Base-by-base conservation (phyloP, 371 early-diverging fungal species). In the Parasitella parasitica region DNA sequence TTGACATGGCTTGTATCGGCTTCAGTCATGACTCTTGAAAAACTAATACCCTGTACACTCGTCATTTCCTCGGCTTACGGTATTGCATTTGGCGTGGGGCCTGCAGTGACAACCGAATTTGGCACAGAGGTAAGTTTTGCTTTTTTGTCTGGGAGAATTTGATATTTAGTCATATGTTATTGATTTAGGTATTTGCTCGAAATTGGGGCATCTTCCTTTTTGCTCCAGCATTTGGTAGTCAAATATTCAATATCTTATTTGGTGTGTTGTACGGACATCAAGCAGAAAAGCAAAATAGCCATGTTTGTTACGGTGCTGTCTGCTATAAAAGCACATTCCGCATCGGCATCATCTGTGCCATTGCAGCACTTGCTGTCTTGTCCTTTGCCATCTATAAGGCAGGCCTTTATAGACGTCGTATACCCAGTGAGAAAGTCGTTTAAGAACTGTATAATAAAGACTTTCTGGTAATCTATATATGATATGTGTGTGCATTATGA, bases 141-240 rank as follows among this genome's bases (percentile, higher is more conserved):
- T n/a, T n/a, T n/a, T n/a, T n/a, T n/a, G n/a, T n/a, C n/a, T n/a
- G n/a, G n/a, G n/a, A n/a, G n/a, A n/a, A n/a, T n/a, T n/a, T n/a
- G n/a, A 24, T 39, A 24, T 15, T 22, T n/a, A 50, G 26, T 22
- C 8, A 32, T 3, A 32, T 11, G 32, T 11, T 8, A 1, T 8
- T 1, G 6, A 2, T 32, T 59, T 49, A 70, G 70, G 69, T 61
- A 11, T 72, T 72, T 59, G 72, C 69, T 24, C 61, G 63, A 8
- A 72, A 72, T 34, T 72, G 72, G 72, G 72, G 72, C 1, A 68
- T 62, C 46, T 27, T 72, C 15, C 57, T 72, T 9, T 72, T 57
- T 54, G 72, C 72, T 18, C 72, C 72, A 26, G 72, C 72, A 11
- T 65, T 72, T 39, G 72, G 72, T 8, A 69, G 66, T 43, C 72